Conservation (phyloP, 2,329 filamentous ascomycete species). For the Colletotrichum shisoi region DNA sequence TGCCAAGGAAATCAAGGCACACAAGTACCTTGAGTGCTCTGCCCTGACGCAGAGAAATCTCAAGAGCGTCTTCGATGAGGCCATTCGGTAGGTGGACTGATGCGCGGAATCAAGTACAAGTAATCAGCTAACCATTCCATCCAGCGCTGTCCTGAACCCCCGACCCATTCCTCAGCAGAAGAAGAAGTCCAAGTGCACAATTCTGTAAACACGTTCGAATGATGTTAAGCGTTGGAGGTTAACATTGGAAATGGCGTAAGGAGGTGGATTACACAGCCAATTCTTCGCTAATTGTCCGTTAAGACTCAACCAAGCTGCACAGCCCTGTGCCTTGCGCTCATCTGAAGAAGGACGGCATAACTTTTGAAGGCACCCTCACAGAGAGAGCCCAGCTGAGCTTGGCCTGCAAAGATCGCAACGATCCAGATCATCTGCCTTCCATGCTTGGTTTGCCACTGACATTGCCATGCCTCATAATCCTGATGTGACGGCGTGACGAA, state of each 20-base stretch:
- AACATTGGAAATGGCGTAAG: constrained; percentile 33
- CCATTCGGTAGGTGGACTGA: constrained; percentile 77
- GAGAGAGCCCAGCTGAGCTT: constrained; percentile 18
- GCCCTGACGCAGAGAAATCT: constrained; percentile 95
- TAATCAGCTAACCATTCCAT: constrained; percentile 41
- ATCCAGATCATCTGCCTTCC: constrained; percentile 8
- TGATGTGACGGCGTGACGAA: constrained; percentile 3
- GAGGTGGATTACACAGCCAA: constrained; percentile 24
- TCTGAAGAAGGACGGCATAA: constrained; percentile 17
- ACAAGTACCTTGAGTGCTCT: constrained; percentile 98
- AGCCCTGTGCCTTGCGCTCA: constrained; percentile 21
- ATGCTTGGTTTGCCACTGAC: constrained; percentile 1
- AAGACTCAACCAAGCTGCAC: constrained; percentile 32
- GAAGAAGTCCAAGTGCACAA: constrained; percentile 73
- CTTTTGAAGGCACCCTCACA: constrained; percentile 21
- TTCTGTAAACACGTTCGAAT: constrained; percentile 61
- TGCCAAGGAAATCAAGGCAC: constrained; percentile 92
- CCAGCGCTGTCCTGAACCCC: constrained; percentile 75
- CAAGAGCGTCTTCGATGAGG: constrained; percentile 98
- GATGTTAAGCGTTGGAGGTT: constrained; percentile 25
- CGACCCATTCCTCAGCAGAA: constrained; percentile 64
- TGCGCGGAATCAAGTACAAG: constrained; percentile 42
- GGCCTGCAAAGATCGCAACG: constrained; percentile 24
- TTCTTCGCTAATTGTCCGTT: constrained; percentile 24
- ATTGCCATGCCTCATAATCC: neutral